Percentiles rank a stretch among this genome's conserved stretches.
phyloP scores from a whole-genome alignment of 768 basidiomycete genomes.

The Mycena alexandri region DNA sequence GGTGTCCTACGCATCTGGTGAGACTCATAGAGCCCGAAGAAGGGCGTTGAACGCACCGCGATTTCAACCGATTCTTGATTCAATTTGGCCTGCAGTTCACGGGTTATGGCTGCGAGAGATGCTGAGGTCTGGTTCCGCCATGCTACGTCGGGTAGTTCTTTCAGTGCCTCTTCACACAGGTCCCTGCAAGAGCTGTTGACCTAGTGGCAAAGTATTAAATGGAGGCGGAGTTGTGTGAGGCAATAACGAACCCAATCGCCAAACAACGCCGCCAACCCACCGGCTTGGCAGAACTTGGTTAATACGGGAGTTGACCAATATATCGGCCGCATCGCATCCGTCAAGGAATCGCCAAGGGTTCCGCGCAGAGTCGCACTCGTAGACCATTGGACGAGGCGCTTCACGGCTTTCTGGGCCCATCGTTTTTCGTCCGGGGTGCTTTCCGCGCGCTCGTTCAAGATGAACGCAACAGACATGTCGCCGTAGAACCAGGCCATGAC shows the following conservation, averaged over 20 bases:
- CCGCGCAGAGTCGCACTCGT: constrained; percentile 35
- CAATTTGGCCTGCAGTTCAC: constrained; percentile 39
- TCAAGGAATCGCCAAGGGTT: constrained; percentile 42
- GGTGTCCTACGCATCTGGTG: constrained; percentile 24
- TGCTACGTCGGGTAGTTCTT: constrained; percentile 39
- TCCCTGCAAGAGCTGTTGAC: constrained; percentile 39
- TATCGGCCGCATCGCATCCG: constrained; percentile 45
- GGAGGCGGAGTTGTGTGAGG: not conserved
- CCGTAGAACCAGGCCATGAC: constrained; percentile 42
- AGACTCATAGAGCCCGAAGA: not conserved
- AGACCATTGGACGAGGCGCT: constrained; percentile 41
- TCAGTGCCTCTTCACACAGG: constrained; percentile 36
- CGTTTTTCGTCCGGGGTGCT: constrained; percentile 35
- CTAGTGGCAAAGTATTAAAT: constrained; percentile 17
- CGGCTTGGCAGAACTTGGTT: constrained; percentile 41
- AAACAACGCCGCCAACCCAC: constrained; percentile 43
- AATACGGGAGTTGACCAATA: constrained; percentile 40
- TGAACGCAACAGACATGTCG: constrained; percentile 43
- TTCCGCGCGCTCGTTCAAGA: constrained; percentile 34
- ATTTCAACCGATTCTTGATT: constrained; percentile 31
- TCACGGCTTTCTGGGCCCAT: constrained; percentile 38
- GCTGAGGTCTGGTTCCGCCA: constrained; percentile 43
- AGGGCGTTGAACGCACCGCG: constrained; percentile 8
- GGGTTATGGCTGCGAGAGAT: constrained; percentile 41
- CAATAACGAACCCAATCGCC: constrained; percentile 42